These are phyloP conservation scores for Quercus ilex DNA, from an alignment of 306 rosid species.

Conservation along the genomic window DNA sequence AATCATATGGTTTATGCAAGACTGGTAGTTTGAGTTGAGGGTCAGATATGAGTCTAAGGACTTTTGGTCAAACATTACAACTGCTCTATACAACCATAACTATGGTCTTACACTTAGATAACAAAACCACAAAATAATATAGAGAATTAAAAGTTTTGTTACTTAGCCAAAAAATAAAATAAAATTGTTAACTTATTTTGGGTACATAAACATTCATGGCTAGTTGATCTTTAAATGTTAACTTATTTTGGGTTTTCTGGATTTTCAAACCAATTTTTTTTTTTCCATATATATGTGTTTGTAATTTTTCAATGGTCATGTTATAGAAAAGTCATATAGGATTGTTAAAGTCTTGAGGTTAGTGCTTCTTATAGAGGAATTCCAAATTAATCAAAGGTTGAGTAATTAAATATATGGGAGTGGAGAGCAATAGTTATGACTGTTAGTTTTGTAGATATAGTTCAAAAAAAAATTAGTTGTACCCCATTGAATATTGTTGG, in stretches of 20 bases:
- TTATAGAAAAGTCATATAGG: neutral
- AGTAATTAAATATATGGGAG: neutral
- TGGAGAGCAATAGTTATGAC: neutral
- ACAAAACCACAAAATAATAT: neutral
- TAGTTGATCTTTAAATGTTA: too few species aligned
- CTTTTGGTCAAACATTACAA: neutral
- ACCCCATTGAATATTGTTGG: neutral
- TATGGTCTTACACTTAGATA: neutral
- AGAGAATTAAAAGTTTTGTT: neutral
- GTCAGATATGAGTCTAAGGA: neutral
- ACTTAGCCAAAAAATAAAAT: neutral
- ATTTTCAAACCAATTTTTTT: too few species aligned
- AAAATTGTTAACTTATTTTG: neutral
- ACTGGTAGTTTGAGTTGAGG: constrained; percentile 36
- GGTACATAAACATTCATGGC: neutral
- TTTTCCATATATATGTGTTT: too few species aligned
- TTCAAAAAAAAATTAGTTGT: neutral
- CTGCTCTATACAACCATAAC: neutral
- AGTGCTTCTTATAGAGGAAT: neutral
- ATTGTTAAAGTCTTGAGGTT: neutral
- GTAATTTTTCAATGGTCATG: too few species aligned
- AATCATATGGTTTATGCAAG: constrained; percentile 20
- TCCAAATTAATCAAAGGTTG: neutral
- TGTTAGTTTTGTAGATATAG: neutral
- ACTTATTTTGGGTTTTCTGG: too few species aligned